Conservation (phyloP, 805 yeast genomes). For the Clavispora santaluciae region DNA sequence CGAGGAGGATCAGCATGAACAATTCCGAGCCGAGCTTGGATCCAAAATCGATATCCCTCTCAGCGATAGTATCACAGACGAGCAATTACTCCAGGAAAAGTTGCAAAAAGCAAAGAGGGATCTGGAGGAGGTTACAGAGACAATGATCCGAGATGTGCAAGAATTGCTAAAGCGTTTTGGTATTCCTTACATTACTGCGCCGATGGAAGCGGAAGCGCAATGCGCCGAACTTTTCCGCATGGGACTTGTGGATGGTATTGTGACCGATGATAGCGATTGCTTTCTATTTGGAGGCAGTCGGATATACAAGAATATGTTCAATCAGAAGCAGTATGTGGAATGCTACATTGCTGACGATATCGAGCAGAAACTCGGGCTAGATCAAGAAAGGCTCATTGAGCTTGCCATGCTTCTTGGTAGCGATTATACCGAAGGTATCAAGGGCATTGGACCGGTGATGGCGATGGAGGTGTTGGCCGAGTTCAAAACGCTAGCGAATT, state of each 20-base stretch:
- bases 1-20: constrained; percentile 70
- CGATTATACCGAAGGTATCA: constrained; percentile 90
- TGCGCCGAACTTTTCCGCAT: constrained; percentile 76
- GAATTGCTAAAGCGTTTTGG: constrained; percentile 85
- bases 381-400: constrained; percentile 61
- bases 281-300: constrained; percentile 85
- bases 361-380: constrained; percentile 59
- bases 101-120: constrained; percentile 71
- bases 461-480: constrained; percentile 89
- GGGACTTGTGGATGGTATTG: constrained; percentile 84
- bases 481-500: constrained; percentile 45
- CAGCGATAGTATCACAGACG: constrained; percentile 39
- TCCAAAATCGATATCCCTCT: constrained; percentile 16
- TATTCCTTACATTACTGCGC: constrained; percentile 91
- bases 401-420: constrained; percentile 85
- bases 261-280: constrained; percentile 97
- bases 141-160: constrained; percentile 88
- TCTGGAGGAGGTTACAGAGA: constrained; percentile 82
- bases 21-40: constrained; percentile 43
- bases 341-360: constrained; percentile 62
- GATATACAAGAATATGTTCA: constrained; percentile 89
- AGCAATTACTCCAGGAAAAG: constrained; percentile 52
- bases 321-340: constrained; percentile 88
- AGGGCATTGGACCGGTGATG: constrained; percentile 90
- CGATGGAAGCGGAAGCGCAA: constrained; percentile 99